These are phyloP conservation scores for Lyophyllum decastes DNA, from an alignment of 768 basidiomycete species.

Conservation along the genomic window DNA sequence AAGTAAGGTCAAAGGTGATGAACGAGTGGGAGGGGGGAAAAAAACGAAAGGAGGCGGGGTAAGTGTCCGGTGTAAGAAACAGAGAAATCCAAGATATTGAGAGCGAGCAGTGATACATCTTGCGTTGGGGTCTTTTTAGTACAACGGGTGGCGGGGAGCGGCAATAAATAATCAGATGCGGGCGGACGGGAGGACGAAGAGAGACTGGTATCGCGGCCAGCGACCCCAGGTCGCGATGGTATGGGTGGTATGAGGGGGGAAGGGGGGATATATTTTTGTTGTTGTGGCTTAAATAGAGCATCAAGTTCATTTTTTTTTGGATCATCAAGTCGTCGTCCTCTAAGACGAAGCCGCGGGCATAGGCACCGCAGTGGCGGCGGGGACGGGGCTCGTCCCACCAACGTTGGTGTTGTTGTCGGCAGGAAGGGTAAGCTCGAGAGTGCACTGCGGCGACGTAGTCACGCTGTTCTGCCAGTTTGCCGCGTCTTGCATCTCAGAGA, in stretches of 20 bases:
- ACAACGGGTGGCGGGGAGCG: slow-evolving; percentile 7
- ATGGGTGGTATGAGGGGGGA: neutral
- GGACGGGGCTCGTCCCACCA: slow-evolving; percentile 1
- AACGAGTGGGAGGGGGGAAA: slow-evolving; percentile 1
- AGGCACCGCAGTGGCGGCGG: slow-evolving; percentile 1
- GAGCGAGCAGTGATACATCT: slow-evolving; percentile 6
- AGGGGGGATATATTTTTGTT: slow-evolving; percentile 2
- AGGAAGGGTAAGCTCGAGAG: slow-evolving; percentile 3
- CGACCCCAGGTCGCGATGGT: slow-evolving; percentile 20
- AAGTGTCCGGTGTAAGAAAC: neutral
- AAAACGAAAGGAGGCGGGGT: neutral
- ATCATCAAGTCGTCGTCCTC: neutral
- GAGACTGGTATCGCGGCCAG: slow-evolving; percentile 21
- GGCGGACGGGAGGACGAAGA: slow-evolving; percentile 1
- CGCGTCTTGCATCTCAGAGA: slow-evolving; percentile 8
- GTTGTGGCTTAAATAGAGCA: neutral
- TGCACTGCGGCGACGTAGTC: slow-evolving; percentile 4
- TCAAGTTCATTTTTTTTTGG: neutral
- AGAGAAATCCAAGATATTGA: slow-evolving; percentile 10
- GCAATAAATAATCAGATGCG: slow-evolving; percentile 20
- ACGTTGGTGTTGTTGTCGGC: neutral
- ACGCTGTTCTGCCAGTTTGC: slow-evolving; percentile 9
- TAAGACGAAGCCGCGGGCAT: neutral
- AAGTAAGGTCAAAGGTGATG: slow-evolving; percentile 7
- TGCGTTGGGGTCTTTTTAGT: slow-evolving; percentile 1